Percentiles rank a stretch among this genome's conserved stretches.
phyloP scores from a whole-genome alignment of 306 rosid species.

The Vigna mungo region DNA sequence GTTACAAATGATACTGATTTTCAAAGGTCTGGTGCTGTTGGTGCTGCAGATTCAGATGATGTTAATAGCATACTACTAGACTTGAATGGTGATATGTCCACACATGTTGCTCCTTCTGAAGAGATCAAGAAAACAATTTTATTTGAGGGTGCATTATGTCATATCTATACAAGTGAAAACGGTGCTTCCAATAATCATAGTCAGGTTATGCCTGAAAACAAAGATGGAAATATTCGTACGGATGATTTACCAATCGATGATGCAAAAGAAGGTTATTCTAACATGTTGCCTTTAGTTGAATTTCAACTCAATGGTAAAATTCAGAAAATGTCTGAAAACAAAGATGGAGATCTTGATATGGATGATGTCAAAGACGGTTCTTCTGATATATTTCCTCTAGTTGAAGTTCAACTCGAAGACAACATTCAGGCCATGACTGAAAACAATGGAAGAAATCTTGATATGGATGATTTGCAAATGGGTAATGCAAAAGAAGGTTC shows the following conservation, averaged over 20 bases:
- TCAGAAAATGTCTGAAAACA: slow-evolving; percentile 34
- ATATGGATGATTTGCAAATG: not conserved
- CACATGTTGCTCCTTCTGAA: slow-evolving; percentile 44
- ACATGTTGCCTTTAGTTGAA: slow-evolving; percentile 45
- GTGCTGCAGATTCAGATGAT: slow-evolving; percentile 28
- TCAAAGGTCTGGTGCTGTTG: no score
- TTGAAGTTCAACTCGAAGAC: slow-evolving; percentile 15
- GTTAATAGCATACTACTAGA: slow-evolving; percentile 28
- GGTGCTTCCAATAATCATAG: slow-evolving; percentile 35
- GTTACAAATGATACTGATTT: not conserved
- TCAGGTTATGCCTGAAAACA: slow-evolving; percentile 38
- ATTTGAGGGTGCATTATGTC: slow-evolving; percentile 40
- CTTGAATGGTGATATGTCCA: slow-evolving; percentile 42
- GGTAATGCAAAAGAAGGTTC: slow-evolving; percentile 29
- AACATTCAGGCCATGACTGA: slow-evolving; percentile 32
- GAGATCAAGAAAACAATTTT: slow-evolving; percentile 41
- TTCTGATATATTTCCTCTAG: slow-evolving; percentile 38
- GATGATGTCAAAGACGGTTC: slow-evolving; percentile 42
- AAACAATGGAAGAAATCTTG: not conserved
- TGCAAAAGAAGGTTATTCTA: slow-evolving; percentile 39
- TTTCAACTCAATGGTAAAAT: slow-evolving; percentile 30
- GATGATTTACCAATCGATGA: slow-evolving; percentile 37
- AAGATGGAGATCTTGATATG: slow-evolving; percentile 44
- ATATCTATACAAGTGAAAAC: slow-evolving; percentile 38
- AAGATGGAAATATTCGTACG: slow-evolving; percentile 44